Evolutionary conservation across 768 basidiomycete genomes (phyloP).

Genomic region (Auricularia sp.): DNA sequence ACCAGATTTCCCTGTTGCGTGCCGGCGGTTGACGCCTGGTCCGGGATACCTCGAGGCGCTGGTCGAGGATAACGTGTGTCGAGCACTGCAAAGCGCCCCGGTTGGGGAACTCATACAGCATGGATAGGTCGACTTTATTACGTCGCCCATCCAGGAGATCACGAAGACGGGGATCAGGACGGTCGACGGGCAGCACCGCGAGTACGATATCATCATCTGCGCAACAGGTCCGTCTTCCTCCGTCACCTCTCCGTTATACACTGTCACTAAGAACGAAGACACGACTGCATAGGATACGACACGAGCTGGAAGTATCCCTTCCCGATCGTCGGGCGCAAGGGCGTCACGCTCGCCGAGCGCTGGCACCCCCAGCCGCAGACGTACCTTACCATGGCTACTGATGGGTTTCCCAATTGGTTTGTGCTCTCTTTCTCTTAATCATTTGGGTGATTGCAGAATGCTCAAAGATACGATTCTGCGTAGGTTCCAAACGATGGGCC

Average conservation of each 20-base stretch:
- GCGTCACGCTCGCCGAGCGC: conserved; percentile 40
- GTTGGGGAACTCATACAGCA: too few relatives aligned
- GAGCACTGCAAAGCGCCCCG: too few relatives aligned
- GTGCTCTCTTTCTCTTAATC: background rate
- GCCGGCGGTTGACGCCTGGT: too few relatives aligned
- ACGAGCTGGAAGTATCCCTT: conserved; percentile 38
- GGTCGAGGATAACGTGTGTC: too few relatives aligned
- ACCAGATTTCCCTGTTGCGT: too few relatives aligned
- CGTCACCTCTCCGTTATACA: background rate
- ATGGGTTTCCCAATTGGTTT: conserved; percentile 57
- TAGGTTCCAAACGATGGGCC: conserved; percentile 43
- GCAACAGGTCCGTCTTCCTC: conserved; percentile 38
- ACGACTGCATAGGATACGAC: conserved; percentile 36
- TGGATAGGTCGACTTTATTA: conserved; percentile 40
- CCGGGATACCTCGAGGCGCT: too few relatives aligned
- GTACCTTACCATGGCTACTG: conserved; percentile 48
- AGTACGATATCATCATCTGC: conserved; percentile 51
- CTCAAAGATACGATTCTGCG: background rate
- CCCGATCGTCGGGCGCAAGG: conserved; percentile 43
- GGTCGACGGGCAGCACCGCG: conserved; percentile 40
- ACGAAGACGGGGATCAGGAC: conserved; percentile 47
- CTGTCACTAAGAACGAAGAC: background rate
- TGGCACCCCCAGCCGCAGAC: conserved; percentile 45
- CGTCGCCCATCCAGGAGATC: conserved; percentile 39
- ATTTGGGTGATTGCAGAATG: too few relatives aligned